A percentile compares a stretch with the other conserved stretches of the same genome.
Conservation (phyloP, 1,139 yeast species). For the Candida albicans region DNA sequence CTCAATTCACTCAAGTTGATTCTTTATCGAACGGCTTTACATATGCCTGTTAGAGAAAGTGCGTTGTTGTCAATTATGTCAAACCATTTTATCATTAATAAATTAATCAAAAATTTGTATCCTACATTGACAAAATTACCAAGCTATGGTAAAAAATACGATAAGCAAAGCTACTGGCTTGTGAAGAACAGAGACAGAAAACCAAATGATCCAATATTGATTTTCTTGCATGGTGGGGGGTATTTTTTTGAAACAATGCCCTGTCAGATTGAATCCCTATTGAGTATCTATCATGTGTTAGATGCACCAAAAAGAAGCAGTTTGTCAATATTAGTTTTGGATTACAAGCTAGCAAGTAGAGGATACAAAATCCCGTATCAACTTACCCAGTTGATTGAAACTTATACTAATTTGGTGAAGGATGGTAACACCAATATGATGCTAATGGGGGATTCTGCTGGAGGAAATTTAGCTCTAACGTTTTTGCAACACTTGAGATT, state of each 20-base stretch:
- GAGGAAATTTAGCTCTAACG: slow-evolving; percentile 37
- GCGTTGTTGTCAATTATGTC: slow-evolving; percentile 4
- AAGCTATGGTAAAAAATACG: slow-evolving; percentile 36
- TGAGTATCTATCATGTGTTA: slow-evolving; percentile 32
- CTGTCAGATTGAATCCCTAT: slow-evolving; percentile 31
- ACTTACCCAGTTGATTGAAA: slow-evolving; percentile 31
- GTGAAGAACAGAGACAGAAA: slow-evolving; percentile 29
- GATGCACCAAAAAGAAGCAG: slow-evolving; percentile 25
- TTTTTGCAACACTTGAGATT: slow-evolving; percentile 29
- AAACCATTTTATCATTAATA: slow-evolving; percentile 8
- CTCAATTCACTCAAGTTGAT: slow-evolving; percentile 11
- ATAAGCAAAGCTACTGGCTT: slow-evolving; percentile 39
- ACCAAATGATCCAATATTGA: slow-evolving; percentile 36
- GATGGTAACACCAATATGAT: slow-evolving; percentile 30
- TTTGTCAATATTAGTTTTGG: slow-evolving; percentile 36
- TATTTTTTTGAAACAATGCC: slow-evolving; percentile 36
- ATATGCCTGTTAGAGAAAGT: slow-evolving; percentile 13
- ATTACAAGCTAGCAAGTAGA: slow-evolving; percentile 36
- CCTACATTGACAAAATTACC: slow-evolving; percentile 19
- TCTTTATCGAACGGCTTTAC: slow-evolving; percentile 10
- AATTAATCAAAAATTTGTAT: slow-evolving; percentile 6
- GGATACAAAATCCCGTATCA: slow-evolving; percentile 39
- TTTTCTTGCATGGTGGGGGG: slow-evolving; percentile 48
- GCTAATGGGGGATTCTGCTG: slow-evolving; percentile 45
- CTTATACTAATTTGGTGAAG: slow-evolving; percentile 28